Percentiles rank a stretch among this genome's conserved stretches.
Conservation (phyloP, 1,139 yeast genomes). For the Scheffersomyces quercinus region DNA sequence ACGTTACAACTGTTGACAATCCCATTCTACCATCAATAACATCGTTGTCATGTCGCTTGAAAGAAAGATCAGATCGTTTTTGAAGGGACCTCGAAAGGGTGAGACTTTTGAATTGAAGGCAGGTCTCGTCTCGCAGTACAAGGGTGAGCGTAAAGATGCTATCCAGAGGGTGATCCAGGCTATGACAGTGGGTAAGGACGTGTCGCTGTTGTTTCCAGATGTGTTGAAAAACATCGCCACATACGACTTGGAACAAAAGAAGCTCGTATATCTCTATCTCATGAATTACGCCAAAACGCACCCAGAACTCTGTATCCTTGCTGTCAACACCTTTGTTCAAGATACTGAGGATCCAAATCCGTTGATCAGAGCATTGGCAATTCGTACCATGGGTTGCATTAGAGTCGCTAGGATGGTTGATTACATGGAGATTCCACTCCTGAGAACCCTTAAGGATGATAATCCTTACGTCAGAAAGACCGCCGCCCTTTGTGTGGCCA, state of each 20-base stretch:
- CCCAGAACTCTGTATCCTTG: conserved; percentile 93
- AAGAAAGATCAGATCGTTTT: conserved; percentile 43
- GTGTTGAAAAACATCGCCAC: conserved; percentile 96
- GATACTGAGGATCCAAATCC: conserved; percentile 98
- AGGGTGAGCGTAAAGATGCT: conserved; percentile 92
- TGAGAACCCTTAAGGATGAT: conserved; percentile 83
- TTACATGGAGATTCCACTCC: conserved; percentile 87
- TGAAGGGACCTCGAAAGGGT: conserved; percentile 54
- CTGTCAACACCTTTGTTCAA: conserved; percentile 94
- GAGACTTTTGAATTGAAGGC: conserved; percentile 87
- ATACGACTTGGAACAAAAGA: conserved; percentile 94
- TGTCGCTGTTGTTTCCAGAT: conserved; percentile 91
- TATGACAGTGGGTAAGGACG: conserved; percentile 99
- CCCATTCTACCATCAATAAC: too few species aligned
- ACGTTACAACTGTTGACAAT: not conserved
- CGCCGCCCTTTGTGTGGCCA: conserved; percentile 96
- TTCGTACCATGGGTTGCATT: conserved; percentile 98
- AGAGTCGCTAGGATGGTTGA: conserved; percentile 94
- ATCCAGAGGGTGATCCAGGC: conserved; percentile 96
- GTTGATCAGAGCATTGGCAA: conserved; percentile 90
- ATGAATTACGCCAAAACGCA: conserved; percentile 97
- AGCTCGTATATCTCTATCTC: conserved; percentile 87
- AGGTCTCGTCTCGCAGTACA: conserved; percentile 93
- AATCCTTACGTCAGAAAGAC: conserved; percentile 97
- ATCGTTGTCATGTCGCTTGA: conserved; percentile 37